Conservation (phyloP, 2,329 filamentous ascomycete species). For the Hypomyces perniciosus region DNA sequence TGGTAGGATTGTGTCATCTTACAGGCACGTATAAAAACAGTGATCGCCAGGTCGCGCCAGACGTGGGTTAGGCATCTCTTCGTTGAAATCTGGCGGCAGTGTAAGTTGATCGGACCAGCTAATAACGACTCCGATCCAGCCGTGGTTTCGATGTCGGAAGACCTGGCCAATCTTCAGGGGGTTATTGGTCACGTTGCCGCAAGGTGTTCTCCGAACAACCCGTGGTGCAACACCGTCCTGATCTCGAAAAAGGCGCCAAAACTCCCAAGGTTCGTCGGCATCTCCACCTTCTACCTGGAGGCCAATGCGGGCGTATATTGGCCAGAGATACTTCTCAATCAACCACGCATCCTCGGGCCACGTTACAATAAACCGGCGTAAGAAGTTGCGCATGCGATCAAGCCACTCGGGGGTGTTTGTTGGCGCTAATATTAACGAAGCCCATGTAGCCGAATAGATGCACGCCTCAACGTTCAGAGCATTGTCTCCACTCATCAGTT, state of each 20-base stretch:
- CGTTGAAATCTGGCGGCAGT: conserved; percentile 11
- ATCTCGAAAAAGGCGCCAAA: conserved; percentile 33
- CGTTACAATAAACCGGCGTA: conserved; percentile 36
- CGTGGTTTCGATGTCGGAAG: conserved; percentile 75
- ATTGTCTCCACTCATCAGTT: conserved; percentile 30
- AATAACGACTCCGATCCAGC: conserved; percentile 74
- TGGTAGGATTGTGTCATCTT: conserved; percentile 30
- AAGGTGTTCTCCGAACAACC: conserved; percentile 22
- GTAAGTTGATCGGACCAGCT: conserved; percentile 66
- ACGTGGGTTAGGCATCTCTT: not conserved
- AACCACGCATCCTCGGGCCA: conserved; percentile 64
- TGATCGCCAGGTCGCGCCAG: conserved; percentile 15
- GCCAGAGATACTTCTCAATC: conserved; percentile 58
- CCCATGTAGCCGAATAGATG: conserved; percentile 71
- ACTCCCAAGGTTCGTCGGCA: conserved; percentile 26
- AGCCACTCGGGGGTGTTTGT: conserved; percentile 47
- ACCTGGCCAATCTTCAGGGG: conserved; percentile 71
- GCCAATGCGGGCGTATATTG: conserved; percentile 49
- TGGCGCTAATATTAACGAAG: conserved; percentile 51
- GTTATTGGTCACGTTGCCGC: conserved; percentile 17
- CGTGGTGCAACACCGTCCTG: conserved; percentile 38
- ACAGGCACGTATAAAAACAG: conserved; percentile 81
- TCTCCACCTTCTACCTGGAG: conserved; percentile 21
- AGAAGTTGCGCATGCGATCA: conserved; percentile 58
- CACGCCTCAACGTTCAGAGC: conserved; percentile 47